phyloP scores from a whole-genome alignment of 2,329 filamentous ascomycete genomes.

The Venturia asperata region DNA sequence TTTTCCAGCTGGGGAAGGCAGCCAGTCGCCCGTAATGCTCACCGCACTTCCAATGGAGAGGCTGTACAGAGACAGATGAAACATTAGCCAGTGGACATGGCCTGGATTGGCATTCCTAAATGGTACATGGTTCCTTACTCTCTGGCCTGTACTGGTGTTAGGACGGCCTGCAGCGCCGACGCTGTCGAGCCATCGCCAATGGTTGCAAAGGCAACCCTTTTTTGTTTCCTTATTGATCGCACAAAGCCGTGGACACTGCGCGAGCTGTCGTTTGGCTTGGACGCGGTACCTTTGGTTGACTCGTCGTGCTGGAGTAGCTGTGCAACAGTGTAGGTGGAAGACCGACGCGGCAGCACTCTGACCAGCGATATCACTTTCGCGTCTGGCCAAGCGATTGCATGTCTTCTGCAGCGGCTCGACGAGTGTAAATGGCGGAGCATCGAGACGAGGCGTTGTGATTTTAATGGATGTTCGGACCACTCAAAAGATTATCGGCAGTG shows the following conservation, averaged over 20 bases:
- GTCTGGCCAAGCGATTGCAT: not conserved
- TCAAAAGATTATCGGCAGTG: no score
- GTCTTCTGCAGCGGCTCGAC: not conserved
- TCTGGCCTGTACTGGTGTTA: conserved; percentile 63
- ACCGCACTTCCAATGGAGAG: conserved; percentile 77
- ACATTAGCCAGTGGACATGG: conserved; percentile 3
- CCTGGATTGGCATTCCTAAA: not conserved
- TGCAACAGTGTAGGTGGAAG: conserved; percentile 1
- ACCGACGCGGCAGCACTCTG: not conserved
- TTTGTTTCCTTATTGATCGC: conserved; percentile 78
- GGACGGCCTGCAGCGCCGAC: conserved; percentile 69
- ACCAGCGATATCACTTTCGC: not conserved
- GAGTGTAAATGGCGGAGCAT: not conserved
- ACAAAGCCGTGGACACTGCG: conserved; percentile 66
- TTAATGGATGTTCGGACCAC: not conserved
- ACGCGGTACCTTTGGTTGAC: not conserved
- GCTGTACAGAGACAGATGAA: conserved; percentile 41
- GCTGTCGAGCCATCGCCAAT: conserved; percentile 82
- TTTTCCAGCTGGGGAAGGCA: conserved; percentile 56
- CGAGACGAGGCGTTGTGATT: not conserved
- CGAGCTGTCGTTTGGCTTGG: not conserved
- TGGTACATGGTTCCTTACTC: conserved; percentile 52
- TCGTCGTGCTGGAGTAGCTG: conserved; percentile 3
- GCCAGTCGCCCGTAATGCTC: conserved; percentile 70
- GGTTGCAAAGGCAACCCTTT: conserved; percentile 73